phyloP scores from a whole-genome alignment of 106 monocot species.

The Allium sativum region DNA sequence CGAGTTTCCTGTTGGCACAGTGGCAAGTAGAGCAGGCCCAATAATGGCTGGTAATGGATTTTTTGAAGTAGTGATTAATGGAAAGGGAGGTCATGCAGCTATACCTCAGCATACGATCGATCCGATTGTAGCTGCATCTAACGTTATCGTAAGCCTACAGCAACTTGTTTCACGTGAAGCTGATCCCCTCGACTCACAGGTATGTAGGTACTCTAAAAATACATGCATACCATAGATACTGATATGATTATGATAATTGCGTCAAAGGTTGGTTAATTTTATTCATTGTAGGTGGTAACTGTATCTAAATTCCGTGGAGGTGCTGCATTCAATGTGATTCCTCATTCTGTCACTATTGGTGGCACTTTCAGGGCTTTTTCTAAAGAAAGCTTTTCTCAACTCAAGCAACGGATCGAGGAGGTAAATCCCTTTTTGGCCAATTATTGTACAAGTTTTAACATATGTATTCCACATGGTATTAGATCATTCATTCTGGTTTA shows the following conservation, averaged over 20 bases:
- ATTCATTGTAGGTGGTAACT: conserved; percentile 55
- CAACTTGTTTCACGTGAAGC: conserved; percentile 97
- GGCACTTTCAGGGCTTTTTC: conserved; percentile 87
- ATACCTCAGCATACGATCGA: conserved; percentile 91
- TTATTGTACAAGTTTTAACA: background rate
- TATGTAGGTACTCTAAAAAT: conserved; percentile 2
- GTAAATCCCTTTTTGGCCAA: conserved; percentile 14
- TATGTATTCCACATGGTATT: background rate
- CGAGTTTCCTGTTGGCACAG: conserved; percentile 38
- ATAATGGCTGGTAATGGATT: conserved; percentile 90
- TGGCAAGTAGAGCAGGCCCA: conserved; percentile 62
- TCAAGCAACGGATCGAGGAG: conserved; percentile 77
- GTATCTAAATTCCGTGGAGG: conserved; percentile 87
- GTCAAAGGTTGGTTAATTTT: background rate
- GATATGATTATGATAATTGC: background rate
- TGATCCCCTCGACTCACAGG: conserved; percentile 95
- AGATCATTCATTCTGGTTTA: too few relatives aligned
- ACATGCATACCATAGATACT: background rate
- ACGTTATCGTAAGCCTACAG: conserved; percentile 91
- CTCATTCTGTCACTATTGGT: conserved; percentile 85
- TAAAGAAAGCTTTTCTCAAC: conserved; percentile 54
- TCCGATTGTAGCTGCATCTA: conserved; percentile 89
- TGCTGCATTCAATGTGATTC: conserved; percentile 85
- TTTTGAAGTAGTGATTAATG: conserved; percentile 92
- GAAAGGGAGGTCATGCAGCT: conserved; percentile 96